Conservation (phyloP, 1,284 basidiomycete species). For the Puccinia brachypodii region DNA sequence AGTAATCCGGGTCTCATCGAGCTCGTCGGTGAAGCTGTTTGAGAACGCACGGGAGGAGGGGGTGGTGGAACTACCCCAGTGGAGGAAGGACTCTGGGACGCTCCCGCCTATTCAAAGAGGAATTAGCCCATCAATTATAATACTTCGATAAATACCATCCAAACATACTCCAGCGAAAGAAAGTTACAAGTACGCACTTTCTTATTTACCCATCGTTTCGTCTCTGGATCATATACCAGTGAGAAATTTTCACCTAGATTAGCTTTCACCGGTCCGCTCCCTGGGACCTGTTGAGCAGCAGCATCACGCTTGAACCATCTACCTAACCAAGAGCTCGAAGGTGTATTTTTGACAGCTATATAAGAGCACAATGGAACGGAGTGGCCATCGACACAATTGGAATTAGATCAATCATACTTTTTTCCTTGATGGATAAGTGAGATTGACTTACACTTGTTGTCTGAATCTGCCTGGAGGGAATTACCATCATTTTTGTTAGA, state of each 20-base stretch:
- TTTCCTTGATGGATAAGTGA: neutral
- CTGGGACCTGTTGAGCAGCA: slow-evolving; percentile 57
- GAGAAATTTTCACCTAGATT: slow-evolving; percentile 88
- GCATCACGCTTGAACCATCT: slow-evolving; percentile 62
- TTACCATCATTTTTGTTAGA: neutral
- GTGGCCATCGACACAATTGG: no score
- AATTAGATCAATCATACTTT: no score
- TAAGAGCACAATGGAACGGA: neutral
- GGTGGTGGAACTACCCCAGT: slow-evolving; percentile 57
- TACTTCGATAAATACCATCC: no score
- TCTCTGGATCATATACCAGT: slow-evolving; percentile 91
- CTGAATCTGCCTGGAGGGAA: neutral
- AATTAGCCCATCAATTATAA: neutral
- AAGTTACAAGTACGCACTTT: slow-evolving; percentile 64
- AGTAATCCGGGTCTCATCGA: slow-evolving; percentile 51
- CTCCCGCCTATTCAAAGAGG: slow-evolving; percentile 54
- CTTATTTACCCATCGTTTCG: slow-evolving; percentile 95
- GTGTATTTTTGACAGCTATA: slow-evolving; percentile 51
- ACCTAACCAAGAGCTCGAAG: slow-evolving; percentile 69
- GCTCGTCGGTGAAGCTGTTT: slow-evolving; percentile 73
- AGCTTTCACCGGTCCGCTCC: slow-evolving; percentile 74
- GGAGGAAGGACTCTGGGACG: slow-evolving; percentile 64
- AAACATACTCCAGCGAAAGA: no score
- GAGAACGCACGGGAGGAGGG: slow-evolving; percentile 63
- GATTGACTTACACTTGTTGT: slow-evolving; percentile 12